A percentile compares a stretch with the other conserved stretches of the same genome.
These are phyloP conservation scores for Rhodotorula kratochvilovae DNA, from an alignment of 768 basidiomycete species.

Conservation along the genomic window DNA sequence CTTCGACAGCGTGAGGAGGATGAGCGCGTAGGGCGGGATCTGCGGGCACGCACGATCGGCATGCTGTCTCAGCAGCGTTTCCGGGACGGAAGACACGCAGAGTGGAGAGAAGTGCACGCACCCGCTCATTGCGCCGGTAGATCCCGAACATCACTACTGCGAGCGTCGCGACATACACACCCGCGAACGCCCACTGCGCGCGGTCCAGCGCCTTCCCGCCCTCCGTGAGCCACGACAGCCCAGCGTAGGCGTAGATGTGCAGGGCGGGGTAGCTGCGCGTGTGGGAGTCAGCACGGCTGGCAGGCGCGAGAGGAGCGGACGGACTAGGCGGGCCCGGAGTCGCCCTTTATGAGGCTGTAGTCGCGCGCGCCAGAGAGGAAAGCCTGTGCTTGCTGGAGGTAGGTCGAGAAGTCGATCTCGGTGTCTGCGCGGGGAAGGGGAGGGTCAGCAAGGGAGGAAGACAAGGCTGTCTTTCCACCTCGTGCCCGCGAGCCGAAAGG, in stretches of 20 bases:
- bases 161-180: conserved; percentile 66
- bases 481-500: not conserved
- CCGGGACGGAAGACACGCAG: too few relatives aligned
- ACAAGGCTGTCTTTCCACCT: too few relatives aligned
- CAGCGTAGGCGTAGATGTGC: conserved; percentile 74
- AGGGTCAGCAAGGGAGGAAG: not conserved
- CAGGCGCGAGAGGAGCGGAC: conserved; percentile 15
- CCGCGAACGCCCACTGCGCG: conserved; percentile 74
- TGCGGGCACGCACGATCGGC: not conserved
- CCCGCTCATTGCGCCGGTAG: conserved; percentile 56
- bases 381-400: conserved; percentile 78
- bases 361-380: conserved; percentile 76
- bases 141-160: conserved; percentile 59
- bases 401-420: conserved; percentile 97
- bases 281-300: not conserved
- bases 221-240: conserved; percentile 63
- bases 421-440: conserved; percentile 61
- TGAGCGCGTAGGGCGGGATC: conserved; percentile 43
- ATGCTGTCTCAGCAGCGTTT: too few relatives aligned
- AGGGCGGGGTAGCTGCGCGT: conserved; percentile 84
- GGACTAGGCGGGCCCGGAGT: conserved; percentile 89
- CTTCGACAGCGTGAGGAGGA: conserved; percentile 77
- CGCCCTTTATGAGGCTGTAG: conserved; percentile 75
- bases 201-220: conserved; percentile 55
- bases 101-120: conserved; percentile 48